Conservation (phyloP, 139 green algal species). For the Volvox africanus region DNA sequence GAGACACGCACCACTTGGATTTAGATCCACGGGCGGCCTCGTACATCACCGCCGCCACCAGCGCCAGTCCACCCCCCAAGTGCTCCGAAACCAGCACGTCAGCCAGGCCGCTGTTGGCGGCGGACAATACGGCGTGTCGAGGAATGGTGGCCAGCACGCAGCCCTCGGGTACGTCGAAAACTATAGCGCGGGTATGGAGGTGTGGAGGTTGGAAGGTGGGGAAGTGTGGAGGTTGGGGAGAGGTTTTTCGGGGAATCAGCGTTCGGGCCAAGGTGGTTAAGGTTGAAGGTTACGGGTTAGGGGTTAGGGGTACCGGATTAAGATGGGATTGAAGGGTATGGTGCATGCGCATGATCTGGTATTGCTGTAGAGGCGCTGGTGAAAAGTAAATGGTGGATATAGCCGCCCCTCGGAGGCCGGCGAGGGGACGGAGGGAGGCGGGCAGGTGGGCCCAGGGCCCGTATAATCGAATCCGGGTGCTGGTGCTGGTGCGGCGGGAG, state of each 20-base stretch:
- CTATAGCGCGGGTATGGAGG: background rate
- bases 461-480: too few relatives aligned
- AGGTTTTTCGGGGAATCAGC: background rate
- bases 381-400: too few relatives aligned
- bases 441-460: too few relatives aligned
- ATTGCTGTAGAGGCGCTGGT: too few relatives aligned
- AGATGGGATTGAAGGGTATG: background rate
- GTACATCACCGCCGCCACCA: constrained; percentile 82
- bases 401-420: too few relatives aligned
- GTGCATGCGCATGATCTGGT: too few relatives aligned
- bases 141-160: constrained; percentile 26
- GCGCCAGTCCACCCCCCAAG: constrained; percentile 76
- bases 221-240: too few relatives aligned
- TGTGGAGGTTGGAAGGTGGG: background rate
- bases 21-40: constrained; percentile 61
- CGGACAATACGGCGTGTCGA: background rate
- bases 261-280: background rate
- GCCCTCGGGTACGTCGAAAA: background rate
- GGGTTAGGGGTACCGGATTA: background rate
- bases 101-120: constrained; percentile 13
- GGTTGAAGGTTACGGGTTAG: background rate
- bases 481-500: too few relatives aligned
- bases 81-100: constrained; percentile 66
- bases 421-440: too few relatives aligned
- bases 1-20: constrained; percentile 67